Conservation (phyloP, 2,329 filamentous ascomycete species). For the Talaromyces albobiverticillius region DNA sequence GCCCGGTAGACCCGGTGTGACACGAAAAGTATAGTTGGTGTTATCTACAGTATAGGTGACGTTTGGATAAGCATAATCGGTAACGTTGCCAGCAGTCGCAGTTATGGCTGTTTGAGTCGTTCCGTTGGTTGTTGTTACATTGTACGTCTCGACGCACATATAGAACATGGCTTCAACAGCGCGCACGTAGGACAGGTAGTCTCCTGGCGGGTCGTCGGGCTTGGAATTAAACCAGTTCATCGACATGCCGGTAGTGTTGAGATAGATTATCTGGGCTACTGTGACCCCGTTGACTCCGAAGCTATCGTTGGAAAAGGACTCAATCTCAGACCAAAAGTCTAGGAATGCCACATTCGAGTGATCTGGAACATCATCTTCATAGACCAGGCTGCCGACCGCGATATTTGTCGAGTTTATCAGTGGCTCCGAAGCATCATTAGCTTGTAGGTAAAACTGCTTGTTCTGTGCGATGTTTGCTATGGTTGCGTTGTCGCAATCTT, state of each 20-base stretch:
- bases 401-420: no score
- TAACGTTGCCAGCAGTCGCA: not conserved
- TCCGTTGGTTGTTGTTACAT: not conserved
- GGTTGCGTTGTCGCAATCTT: not conserved
- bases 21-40: no score
- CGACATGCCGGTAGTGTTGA: not conserved
- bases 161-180: not conserved
- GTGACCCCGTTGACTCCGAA: not conserved
- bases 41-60: not conserved
- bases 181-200: not conserved
- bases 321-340: not conserved
- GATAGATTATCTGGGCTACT: not conserved
- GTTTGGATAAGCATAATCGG: not conserved
- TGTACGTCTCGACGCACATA: conserved; percentile 4
- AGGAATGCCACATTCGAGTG: no score
- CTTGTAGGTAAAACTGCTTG: no score
- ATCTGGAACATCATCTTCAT: no score
- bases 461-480: not conserved
- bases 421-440: no score
- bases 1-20: no score
- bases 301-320: not conserved
- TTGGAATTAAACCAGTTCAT: no score
- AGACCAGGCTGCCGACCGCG: no score
- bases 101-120: not conserved
- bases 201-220: no score